Percentiles rank a stretch among this genome's conserved stretches.
phyloP scores from a whole-genome alignment of 192 early-diverging fungal genomes.

The Podila epigama region DNA sequence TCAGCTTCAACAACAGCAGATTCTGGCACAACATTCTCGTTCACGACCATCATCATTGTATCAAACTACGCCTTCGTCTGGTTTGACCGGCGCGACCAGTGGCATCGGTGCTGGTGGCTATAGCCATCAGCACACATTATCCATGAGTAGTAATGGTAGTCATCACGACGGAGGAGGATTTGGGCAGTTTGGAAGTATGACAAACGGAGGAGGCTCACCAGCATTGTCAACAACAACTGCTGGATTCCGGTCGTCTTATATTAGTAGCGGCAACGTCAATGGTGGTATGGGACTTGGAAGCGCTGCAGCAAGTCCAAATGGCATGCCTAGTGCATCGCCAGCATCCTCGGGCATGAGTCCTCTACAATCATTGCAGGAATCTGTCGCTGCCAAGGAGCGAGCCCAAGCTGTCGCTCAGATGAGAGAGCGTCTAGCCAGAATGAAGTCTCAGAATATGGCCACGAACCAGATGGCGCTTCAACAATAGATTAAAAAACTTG shows the following conservation, averaged over 20 bases:
- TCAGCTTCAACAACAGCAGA: conserved; percentile 44
- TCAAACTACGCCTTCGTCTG: conserved; percentile 9
- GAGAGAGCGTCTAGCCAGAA: conserved; percentile 70
- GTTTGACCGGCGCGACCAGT: conserved; percentile 1
- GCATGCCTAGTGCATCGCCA: neutral
- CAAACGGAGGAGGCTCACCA: neutral
- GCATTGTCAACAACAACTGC: neutral
- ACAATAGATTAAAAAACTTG: no score
- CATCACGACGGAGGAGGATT: neutral
- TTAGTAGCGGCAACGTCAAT: neutral
- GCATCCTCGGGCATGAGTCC: conserved; percentile 1
- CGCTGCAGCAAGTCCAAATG: neutral
- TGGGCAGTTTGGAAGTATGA: no score
- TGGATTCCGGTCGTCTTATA: no score
- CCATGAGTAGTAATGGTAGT: no score
- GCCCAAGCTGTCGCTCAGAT: conserved; percentile 69
- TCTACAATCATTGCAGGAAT: conserved; percentile 38
- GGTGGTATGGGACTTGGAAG: neutral
- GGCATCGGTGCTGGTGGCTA: no score
- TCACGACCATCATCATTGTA: conserved; percentile 35
- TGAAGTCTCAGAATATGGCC: conserved; percentile 58
- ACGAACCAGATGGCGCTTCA: conserved; percentile 38
- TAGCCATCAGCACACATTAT: no score
- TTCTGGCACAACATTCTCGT: conserved; percentile 41
- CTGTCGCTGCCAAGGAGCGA: conserved; percentile 52